phyloP scores from a whole-genome alignment of 192 early-diverging fungal genomes.

The Pecoramyces ruminantium region DNA sequence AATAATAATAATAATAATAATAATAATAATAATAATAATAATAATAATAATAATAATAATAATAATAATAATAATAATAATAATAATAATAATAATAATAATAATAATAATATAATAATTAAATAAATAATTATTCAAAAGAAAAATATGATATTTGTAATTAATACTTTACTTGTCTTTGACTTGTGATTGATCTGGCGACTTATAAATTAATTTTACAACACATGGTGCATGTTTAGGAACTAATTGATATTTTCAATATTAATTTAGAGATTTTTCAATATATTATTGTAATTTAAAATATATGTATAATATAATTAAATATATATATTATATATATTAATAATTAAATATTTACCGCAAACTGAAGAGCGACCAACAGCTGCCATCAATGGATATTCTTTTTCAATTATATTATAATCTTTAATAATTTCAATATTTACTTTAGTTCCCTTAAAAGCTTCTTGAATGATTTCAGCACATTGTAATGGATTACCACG shows the following conservation, averaged over 20 bases:
- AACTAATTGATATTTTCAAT: conserved; percentile 9
- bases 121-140: no score
- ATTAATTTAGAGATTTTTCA: no score
- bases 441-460: conserved; percentile 37
- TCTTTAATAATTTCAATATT: conserved; percentile 49
- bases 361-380: conserved; percentile 52
- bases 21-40: no score
- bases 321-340: background rate
- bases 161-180: conserved; percentile 45
- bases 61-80: no score
- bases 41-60: no score
- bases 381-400: conserved; percentile 70
- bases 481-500: conserved; percentile 68
- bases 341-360: conserved; percentile 18
- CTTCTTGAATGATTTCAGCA: conserved; percentile 36
- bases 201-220: conserved; percentile 49
- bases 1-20: no score
- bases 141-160: no score
- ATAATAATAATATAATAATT: no score
- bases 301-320: conserved; percentile 6
- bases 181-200: conserved; percentile 46
- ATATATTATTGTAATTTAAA: background rate
- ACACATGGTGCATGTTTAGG: conserved; percentile 45
- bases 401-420: conserved; percentile 45
- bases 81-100: no score